Evolutionary conservation across 306 rosid genomes (phyloP).

Genomic region (Cicer bijugum): DNA sequence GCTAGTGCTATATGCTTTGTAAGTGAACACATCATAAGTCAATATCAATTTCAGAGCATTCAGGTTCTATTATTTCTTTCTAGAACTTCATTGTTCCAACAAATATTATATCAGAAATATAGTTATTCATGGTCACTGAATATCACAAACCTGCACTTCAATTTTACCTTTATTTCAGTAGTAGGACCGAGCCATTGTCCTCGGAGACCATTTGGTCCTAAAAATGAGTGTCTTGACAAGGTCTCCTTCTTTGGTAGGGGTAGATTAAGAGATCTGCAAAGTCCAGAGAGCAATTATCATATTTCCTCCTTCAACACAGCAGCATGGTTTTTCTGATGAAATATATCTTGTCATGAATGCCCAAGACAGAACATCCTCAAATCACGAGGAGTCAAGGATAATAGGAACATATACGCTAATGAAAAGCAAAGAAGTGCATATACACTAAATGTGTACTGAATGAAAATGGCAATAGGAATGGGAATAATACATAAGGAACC

Average conservation of each 20-base stretch:
- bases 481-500: constrained; percentile 31
- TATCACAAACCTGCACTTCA: constrained; percentile 25
- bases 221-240: constrained; percentile 89
- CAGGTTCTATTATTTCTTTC: constrained; percentile 11
- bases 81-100: constrained; percentile 22
- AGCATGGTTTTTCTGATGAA: background rate
- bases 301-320: constrained; percentile 25
- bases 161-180: constrained; percentile 68
- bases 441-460: constrained; percentile 35
- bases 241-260: constrained; percentile 87
- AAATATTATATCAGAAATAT: constrained; percentile 22
- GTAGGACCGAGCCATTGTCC: constrained; percentile 93
- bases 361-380: constrained; percentile 36
- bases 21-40: constrained; percentile 1
- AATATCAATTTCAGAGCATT: constrained; percentile 30
- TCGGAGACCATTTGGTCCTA: constrained; percentile 92
- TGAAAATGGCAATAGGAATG: constrained; percentile 24
- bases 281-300: constrained; percentile 38
- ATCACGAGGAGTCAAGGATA: constrained; percentile 17
- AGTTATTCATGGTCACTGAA: constrained; percentile 33
- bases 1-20: background rate
- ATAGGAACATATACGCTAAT: constrained; percentile 22
- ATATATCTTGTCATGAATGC: constrained; percentile 30
- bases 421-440: background rate
- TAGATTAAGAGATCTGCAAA: constrained; percentile 70